Evolutionary conservation across 441 rosid genomes (phyloP).

Genomic region (Pelargonium citronellum): DNA sequence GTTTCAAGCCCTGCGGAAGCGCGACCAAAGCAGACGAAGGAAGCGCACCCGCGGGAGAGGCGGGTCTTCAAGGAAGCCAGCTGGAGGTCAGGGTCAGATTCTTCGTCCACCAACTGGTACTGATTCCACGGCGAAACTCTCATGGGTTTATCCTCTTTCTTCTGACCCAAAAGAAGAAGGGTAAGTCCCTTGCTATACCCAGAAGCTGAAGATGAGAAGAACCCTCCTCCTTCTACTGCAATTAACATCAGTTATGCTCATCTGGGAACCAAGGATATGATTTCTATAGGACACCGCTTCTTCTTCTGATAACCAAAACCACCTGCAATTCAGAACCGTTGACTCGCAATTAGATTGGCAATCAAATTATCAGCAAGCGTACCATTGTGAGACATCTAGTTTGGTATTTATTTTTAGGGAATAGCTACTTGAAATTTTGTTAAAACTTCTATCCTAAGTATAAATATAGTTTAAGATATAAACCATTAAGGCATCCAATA

Average conservation of each 20-base stretch:
- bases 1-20: constrained; percentile 68
- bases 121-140: constrained; percentile 91
- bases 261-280: constrained; percentile 35
- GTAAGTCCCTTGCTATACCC: constrained; percentile 90
- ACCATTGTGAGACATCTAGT: background rate
- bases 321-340: constrained; percentile 28
- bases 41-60: constrained; percentile 69
- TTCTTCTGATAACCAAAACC: constrained; percentile 18
- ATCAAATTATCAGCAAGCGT: constrained; percentile 10
- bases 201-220: constrained; percentile 95
- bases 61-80: constrained; percentile 83
- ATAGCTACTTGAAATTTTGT: background rate
- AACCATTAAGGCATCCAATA: background rate
- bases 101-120: constrained; percentile 81
- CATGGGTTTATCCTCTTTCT: constrained; percentile 68
- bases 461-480: background rate
- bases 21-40: constrained; percentile 81
- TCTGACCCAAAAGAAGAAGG: constrained; percentile 88
- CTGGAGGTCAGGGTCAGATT: constrained; percentile 67
- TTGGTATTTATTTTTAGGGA: background rate
- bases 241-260: constrained; percentile 88
- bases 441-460: background rate
- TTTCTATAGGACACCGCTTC: constrained; percentile 21
- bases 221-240: constrained; percentile 98
- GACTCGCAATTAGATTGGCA: constrained; percentile 19